Percentiles rank a stretch among this genome's conserved stretches.
Conservation (phyloP, 495 filamentous ascomycete genomes). For the Penicillium desertorum region DNA sequence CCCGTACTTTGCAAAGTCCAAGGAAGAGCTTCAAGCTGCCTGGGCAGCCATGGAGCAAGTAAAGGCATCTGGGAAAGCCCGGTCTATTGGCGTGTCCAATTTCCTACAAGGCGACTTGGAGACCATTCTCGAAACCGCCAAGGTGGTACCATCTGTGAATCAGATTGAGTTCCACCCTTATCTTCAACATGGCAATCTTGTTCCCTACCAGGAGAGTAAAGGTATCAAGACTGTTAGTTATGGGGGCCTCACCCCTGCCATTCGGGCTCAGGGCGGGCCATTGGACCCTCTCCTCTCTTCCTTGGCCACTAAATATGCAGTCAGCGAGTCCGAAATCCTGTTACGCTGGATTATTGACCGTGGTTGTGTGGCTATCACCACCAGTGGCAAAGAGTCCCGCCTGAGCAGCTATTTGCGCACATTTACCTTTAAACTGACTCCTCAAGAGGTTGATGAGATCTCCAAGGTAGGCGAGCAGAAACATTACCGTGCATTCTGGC, state of each 20-base stretch:
- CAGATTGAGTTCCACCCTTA: slow-evolving; percentile 92
- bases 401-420: slow-evolving; percentile 62
- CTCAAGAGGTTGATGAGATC: slow-evolving; percentile 69
- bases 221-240: slow-evolving; percentile 72
- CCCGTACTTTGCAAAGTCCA: slow-evolving; percentile 65
- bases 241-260: slow-evolving; percentile 63
- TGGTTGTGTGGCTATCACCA: slow-evolving; percentile 74
- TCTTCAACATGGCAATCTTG: slow-evolving; percentile 69
- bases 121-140: slow-evolving; percentile 63
- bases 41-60: slow-evolving; percentile 81
- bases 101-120: slow-evolving; percentile 68
- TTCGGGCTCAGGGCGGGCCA: slow-evolving; percentile 66
- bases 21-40: slow-evolving; percentile 62
- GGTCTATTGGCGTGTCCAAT: slow-evolving; percentile 84
- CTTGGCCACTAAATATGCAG: slow-evolving; percentile 76
- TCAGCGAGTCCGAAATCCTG: slow-evolving; percentile 64
- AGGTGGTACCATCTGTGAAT: slow-evolving; percentile 67
- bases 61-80: slow-evolving; percentile 63
- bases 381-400: slow-evolving; percentile 69
- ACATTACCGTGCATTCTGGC: slow-evolving; percentile 71
- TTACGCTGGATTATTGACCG: slow-evolving; percentile 81
- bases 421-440: slow-evolving; percentile 70
- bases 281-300: slow-evolving; percentile 58
- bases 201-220: slow-evolving; percentile 64
- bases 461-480: slow-evolving; percentile 58